These are phyloP conservation scores for Chrysoporthe deuterocubensis DNA, from an alignment of 2,329 filamentous ascomycete genomes.

Conservation along the genomic window DNA sequence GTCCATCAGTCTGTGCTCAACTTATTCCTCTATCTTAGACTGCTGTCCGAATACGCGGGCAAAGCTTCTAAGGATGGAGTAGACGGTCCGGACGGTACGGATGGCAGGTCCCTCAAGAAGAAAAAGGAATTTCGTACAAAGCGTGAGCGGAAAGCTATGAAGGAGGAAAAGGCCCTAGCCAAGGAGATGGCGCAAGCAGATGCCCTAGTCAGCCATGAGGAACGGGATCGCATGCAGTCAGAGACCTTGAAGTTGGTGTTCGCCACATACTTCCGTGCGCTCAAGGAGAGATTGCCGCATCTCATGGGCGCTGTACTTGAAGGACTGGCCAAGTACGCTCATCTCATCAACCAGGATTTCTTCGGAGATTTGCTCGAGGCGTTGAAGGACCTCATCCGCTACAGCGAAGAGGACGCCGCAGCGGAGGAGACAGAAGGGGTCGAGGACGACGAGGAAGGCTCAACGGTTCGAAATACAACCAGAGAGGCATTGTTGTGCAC, in stretches of 20 bases:
- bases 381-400: slow-evolving; percentile 85
- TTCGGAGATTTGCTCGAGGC: slow-evolving; percentile 96
- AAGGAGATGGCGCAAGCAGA: slow-evolving; percentile 95
- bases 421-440: slow-evolving; percentile 51
- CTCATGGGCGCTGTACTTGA: slow-evolving; percentile 98
- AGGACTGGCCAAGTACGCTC: slow-evolving; percentile 89
- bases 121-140: slow-evolving; percentile 90
- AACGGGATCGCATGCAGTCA: slow-evolving; percentile 89
- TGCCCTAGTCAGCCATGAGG: slow-evolving; percentile 87
- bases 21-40: slow-evolving; percentile 84
- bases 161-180: slow-evolving; percentile 84
- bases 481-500: slow-evolving; percentile 92
- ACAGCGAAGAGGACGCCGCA: slow-evolving; percentile 65
- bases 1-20: slow-evolving; percentile 87
- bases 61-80: slow-evolving; percentile 81
- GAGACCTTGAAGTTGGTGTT: slow-evolving; percentile 97
- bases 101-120: slow-evolving; percentile 65
- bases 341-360: slow-evolving; percentile 98
- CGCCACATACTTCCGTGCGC: slow-evolving; percentile 89
- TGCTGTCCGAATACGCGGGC: slow-evolving; percentile 84
- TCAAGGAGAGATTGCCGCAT: slow-evolving; percentile 79
- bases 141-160: slow-evolving; percentile 77
- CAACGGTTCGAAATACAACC: slow-evolving; percentile 69
- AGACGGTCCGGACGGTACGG: slow-evolving; percentile 50
- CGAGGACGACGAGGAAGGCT: slow-evolving; percentile 49